Base-by-base conservation (phyloP, 805 yeast genomes). In the Hanseniaspora mollemarum region DNA sequence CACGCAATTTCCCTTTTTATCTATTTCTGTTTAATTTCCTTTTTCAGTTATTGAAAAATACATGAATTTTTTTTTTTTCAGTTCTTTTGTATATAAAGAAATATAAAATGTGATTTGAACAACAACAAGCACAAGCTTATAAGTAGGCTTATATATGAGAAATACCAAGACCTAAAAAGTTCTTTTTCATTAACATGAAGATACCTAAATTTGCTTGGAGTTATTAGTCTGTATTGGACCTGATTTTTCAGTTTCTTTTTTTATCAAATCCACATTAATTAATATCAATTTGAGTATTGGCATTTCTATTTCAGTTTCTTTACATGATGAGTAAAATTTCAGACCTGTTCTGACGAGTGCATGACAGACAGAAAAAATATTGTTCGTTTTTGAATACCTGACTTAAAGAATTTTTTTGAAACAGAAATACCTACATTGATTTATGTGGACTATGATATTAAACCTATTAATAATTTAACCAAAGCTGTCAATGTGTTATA, bases 311-410 rank as follows among this genome's bases (percentile, higher is more conserved):
- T 32, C 6, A 18, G 16, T 19, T 35, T 13, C 19, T 39, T 25
- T 8, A 9, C 15, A 40, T 48, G 51, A 48, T 48, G 51, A 48
- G 19, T 48, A 40, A 39, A 48, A 46, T 46, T 48, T 48, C 51
- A 48, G 51, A 48, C 51, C 51, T 48, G 51, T 48, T 48, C 51
- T 48, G 51, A 48, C 51, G 51, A 48, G 51, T 48, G 51, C 51
- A 48, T 48, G 51, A 48, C 51, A 48, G 51, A 48, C 35, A 37
- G 41, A 48, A 48, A 33, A 48, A 48, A 36, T 46, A 48, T 48
- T 48, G 51, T 40, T 48, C 45, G 38, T 40, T 43, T 43, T 48
- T 40, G 44, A 46, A 46, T 46, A 38, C 43, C 50, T 46, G 50
- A 46, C 24, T 16, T 22, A 37, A 24, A 32, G 10, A 15, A 26